Evolutionary conservation across 331 rosid genomes (phyloP).

Genomic region (Quercus lobata): DNA sequence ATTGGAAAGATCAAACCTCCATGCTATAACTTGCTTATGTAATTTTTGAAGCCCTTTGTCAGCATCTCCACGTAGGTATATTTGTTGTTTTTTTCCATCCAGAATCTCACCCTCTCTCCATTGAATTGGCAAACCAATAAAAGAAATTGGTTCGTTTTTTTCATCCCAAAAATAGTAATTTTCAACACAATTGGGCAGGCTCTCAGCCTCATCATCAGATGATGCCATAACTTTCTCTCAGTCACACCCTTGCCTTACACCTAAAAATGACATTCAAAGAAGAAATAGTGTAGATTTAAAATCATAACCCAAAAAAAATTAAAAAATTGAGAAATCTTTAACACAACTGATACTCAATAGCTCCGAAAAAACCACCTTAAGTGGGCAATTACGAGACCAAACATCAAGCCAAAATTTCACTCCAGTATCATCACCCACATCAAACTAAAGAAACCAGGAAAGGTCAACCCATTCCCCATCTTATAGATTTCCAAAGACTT

Average conservation of each 20-base stretch:
- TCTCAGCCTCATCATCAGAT: conserved; percentile 52
- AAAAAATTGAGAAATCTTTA: not conserved
- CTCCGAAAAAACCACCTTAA: no score
- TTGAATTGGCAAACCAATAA: conserved; percentile 55
- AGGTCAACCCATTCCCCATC: no score
- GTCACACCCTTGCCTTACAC: conserved; percentile 6
- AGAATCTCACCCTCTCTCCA: conserved; percentile 46
- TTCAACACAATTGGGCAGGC: conserved; percentile 24
- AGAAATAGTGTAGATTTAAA: not conserved
- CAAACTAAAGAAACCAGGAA: no score
- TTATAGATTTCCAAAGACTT: no score
- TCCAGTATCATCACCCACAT: no score
- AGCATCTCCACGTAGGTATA: conserved; percentile 45
- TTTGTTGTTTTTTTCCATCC: conserved; percentile 5
- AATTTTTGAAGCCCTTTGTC: conserved; percentile 45
- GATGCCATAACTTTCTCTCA: conserved; percentile 37
- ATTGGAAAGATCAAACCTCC: conserved; percentile 60
- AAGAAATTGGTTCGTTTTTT: conserved; percentile 39
- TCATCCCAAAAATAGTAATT: conserved; percentile 64
- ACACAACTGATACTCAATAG: no score
- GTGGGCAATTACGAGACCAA: no score
- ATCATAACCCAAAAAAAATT: not conserved
- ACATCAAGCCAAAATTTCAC: no score
- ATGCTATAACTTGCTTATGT: conserved; percentile 49
- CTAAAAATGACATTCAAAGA: conserved; percentile 2